These are phyloP conservation scores for Zymoseptoria crescenta DNA, from an alignment of 2,329 filamentous ascomycete genomes.

Conservation along the genomic window DNA sequence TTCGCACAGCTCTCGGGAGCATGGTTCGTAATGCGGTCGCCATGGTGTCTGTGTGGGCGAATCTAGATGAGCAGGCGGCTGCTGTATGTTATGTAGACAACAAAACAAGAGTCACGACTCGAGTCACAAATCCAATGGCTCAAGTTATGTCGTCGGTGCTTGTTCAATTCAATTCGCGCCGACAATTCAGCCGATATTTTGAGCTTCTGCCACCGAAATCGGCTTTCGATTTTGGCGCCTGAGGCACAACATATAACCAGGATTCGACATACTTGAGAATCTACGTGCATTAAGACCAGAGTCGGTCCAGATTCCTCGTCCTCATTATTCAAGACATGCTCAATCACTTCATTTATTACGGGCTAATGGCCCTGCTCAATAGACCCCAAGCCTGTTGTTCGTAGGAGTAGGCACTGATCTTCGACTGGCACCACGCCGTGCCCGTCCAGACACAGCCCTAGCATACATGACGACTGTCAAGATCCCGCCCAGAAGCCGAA, in stretches of 20 bases:
- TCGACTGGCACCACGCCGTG: no score
- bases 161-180: neutral
- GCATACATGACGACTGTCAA: no score
- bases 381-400: no score
- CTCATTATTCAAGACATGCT: no score
- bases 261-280: neutral
- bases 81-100: neutral
- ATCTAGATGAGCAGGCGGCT: neutral
- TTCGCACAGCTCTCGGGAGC: constrained; percentile 5
- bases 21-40: constrained; percentile 14
- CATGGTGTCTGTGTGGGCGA: constrained; percentile 4
- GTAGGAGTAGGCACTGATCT: no score
- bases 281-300: neutral
- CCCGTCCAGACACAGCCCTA: no score
- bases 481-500: no score
- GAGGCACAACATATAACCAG: neutral
- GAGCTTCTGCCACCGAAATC: neutral
- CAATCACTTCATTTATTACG: no score
- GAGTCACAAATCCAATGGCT: neutral
- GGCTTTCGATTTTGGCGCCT: neutral
- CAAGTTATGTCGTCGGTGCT: neutral
- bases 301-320: no score
- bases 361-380: no score
- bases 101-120: neutral
- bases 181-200: neutral